Evolutionary conservation across 495 filamentous ascomycete genomes (phyloP), one percentile per base, ranked within the genome.

Genomic region (Clavariopsis aquatica): DNA sequence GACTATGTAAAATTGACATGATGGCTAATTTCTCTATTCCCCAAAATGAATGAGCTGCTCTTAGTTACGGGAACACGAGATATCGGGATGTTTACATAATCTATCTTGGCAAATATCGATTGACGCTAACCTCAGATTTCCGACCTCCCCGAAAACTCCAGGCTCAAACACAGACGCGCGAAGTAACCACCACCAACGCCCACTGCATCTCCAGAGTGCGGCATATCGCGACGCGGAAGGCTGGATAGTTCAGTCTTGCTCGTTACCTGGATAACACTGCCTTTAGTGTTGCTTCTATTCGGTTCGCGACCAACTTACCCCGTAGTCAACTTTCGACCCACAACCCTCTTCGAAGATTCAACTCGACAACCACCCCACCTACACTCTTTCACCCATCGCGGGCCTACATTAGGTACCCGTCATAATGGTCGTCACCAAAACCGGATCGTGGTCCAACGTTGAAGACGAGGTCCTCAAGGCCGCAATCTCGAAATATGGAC

Each of bases 391-490:
- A 43, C 17, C 51, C 19, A 41, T 38, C 22, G 17, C 60, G 52
- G 22, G 38, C 17, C 31, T 26, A 28, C 9, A 8, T 9, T 7
- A 27, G 10, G 15, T 10, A 47, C 8, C 38, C 38, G n/a, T 60
- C 64, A 85, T 69, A 62, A 98, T 97, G 94, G 91, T 92, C 71
- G 92, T 96, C 75, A 93, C 96, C 75, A 97, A 98, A 80, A 94
- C 93, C 79, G 94, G 94, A 72, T 93, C 97, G 69, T 98, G 94
- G 86, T 87, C 86, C 13, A 89, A 89, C 65, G 87, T 88, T 58
- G 86, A 89, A 79, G 94, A 98, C 79, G 94, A 98, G 76, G 93
- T 98, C 71, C 91, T 98, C 78, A 96, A 96, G 75, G 93, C 91
- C 49, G 89, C 89, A 41, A 60, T 65, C 12, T 64, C 77, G 67